Evolutionary conservation across 192 early-diverging fungal genomes (phyloP).

Genomic region (Backusella westeae): DNA sequence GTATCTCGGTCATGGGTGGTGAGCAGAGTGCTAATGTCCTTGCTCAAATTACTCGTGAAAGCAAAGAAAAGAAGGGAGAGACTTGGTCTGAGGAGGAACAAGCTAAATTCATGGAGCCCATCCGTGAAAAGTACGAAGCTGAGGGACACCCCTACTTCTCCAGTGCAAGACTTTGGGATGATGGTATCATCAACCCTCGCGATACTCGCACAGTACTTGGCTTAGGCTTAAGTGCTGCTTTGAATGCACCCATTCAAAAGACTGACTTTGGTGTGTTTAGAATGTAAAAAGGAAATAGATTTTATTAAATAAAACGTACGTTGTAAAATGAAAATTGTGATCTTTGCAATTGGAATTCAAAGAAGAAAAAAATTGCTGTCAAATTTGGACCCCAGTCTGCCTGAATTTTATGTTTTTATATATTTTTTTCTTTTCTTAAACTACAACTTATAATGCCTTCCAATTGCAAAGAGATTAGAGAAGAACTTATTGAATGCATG

Average conservation of each 20-base stretch:
- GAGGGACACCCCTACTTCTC: slow-evolving; percentile 98
- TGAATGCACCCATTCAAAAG: slow-evolving; percentile 68
- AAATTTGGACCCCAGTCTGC: not conserved
- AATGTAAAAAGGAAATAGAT: slow-evolving; percentile 67
- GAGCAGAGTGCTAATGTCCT: slow-evolving; percentile 94
- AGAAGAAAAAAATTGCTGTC: not conserved
- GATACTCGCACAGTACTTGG: slow-evolving; percentile 88
- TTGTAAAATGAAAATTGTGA: not conserved
- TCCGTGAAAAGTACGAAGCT: slow-evolving; percentile 80
- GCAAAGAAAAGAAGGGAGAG: slow-evolving; percentile 69
- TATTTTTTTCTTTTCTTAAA: slow-evolving; percentile 6
- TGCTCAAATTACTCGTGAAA: slow-evolving; percentile 82
- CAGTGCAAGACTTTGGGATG: slow-evolving; percentile 88
- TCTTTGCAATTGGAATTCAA: not conserved
- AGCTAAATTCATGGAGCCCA: slow-evolving; percentile 79
- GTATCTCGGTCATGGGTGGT: slow-evolving; percentile 98
- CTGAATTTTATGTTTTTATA: not conserved
- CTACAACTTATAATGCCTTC: slow-evolving; percentile 44
- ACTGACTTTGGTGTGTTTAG: slow-evolving; percentile 94
- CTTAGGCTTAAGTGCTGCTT: slow-evolving; percentile 74
- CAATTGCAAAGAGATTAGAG: slow-evolving; percentile 55
- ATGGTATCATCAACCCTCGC: slow-evolving; percentile 88
- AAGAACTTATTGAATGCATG: slow-evolving; percentile 55
- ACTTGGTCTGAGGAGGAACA: slow-evolving; percentile 80
- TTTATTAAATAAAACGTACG: not conserved